Evolutionary conservation across 306 rosid species (phyloP).

Genomic region (Cucurbita ficifolia): DNA sequence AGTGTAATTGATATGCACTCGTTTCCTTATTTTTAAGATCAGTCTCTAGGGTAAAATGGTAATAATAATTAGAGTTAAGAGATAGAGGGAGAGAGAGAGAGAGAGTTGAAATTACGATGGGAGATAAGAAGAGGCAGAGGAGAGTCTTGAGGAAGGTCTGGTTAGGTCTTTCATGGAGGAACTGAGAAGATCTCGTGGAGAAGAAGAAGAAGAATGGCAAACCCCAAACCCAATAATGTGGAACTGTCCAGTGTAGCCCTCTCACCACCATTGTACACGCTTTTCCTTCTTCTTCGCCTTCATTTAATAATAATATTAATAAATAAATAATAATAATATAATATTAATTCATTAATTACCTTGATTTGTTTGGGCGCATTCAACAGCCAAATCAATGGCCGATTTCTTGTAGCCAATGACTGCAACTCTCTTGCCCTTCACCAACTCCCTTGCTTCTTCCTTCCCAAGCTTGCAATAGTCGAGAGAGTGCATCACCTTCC

Average conservation of each 20-base stretch:
- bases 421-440: slow-evolving; percentile 40
- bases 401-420: slow-evolving; percentile 48
- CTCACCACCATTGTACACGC: slow-evolving; percentile 58
- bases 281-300: slow-evolving; percentile 11
- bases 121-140: slow-evolving; percentile 31
- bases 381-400: slow-evolving; percentile 41
- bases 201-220: slow-evolving; percentile 53
- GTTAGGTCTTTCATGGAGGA: slow-evolving; percentile 48
- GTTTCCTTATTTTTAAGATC: too few species aligned
- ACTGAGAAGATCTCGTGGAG: slow-evolving; percentile 52
- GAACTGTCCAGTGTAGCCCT: slow-evolving; percentile 49
- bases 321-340: too few species aligned
- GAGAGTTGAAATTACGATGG: slow-evolving; percentile 21
- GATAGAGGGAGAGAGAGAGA: not conserved
- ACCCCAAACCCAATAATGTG: slow-evolving; percentile 56
- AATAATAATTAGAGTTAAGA: too few species aligned
- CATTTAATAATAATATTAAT: too few species aligned
- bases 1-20: too few species aligned
- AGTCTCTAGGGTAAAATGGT: too few species aligned
- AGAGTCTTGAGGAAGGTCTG: slow-evolving; percentile 23
- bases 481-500: slow-evolving; percentile 40
- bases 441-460: slow-evolving; percentile 20
- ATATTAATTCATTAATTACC: slow-evolving; percentile 9
- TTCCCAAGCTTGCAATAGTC: slow-evolving; percentile 41
- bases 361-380: slow-evolving; percentile 43